phyloP scores from a whole-genome alignment of 768 basidiomycete species.

The Boletus eberwhitei region DNA sequence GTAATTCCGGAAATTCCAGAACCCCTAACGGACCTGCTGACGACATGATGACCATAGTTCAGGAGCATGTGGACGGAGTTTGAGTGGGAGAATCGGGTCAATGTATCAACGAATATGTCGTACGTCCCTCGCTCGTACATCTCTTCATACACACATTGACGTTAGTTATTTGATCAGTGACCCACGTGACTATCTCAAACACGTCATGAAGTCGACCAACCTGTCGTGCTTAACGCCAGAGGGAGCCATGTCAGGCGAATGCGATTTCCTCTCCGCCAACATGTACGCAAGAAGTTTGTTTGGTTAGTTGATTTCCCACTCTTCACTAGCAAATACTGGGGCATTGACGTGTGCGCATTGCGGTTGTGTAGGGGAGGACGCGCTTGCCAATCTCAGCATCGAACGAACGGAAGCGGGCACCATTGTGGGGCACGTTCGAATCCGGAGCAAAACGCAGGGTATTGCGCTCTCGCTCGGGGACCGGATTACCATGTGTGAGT shows the following conservation, averaged over 20 bases:
- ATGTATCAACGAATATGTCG: conserved; percentile 82
- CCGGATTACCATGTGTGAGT: conserved; percentile 65
- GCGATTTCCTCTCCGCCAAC: conserved; percentile 95
- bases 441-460: conserved; percentile 96
- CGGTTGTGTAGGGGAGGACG: conserved; percentile 74
- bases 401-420: conserved; percentile 80
- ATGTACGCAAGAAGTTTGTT: conserved; percentile 95
- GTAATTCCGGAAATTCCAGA: conserved; percentile 35
- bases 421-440: conserved; percentile 91
- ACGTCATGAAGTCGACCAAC: conserved; percentile 96
- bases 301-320: conserved; percentile 48
- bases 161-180: conserved; percentile 45
- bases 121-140: conserved; percentile 38
- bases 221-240: conserved; percentile 96
- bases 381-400: conserved; percentile 90
- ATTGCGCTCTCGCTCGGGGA: conserved; percentile 95
- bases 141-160: neutral
- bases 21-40: neutral
- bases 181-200: conserved; percentile 84
- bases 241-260: conserved; percentile 85
- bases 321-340: neutral
- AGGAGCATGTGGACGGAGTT: conserved; percentile 99
- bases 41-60: conserved; percentile 52
- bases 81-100: conserved; percentile 99
- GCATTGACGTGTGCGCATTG: neutral